phyloP scores from a whole-genome alignment of 106 monocot genomes.

The Allium cepa region DNA sequence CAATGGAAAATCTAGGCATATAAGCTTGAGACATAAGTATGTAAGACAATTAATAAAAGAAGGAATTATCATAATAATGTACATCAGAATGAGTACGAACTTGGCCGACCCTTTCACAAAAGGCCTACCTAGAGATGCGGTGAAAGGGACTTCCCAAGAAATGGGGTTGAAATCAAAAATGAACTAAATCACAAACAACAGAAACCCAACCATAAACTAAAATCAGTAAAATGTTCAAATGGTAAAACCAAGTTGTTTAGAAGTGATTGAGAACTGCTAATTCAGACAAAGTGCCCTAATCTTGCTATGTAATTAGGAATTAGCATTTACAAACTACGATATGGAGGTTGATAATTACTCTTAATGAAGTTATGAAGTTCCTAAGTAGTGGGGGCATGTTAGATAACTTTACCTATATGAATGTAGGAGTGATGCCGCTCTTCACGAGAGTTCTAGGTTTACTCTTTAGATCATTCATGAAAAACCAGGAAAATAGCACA shows the following conservation, averaged over 20 bases:
- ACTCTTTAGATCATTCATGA: not conserved
- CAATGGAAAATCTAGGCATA: conserved; percentile 1
- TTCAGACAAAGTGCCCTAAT: too few relatives aligned
- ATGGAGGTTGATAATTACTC: not conserved
- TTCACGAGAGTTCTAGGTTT: not conserved
- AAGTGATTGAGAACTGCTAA: not conserved
- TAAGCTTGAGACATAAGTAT: not conserved
- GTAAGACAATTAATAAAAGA: not conserved
- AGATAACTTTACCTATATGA: not conserved
- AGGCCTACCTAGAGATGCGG: not conserved
- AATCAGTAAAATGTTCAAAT: not conserved
- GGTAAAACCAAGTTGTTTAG: not conserved
- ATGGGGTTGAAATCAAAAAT: not conserved
- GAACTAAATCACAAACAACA: not conserved
- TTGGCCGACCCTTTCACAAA: conserved; percentile 1
- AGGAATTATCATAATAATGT: not conserved
- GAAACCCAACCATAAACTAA: not conserved
- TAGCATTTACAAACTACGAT: not conserved
- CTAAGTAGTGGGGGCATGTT: not conserved
- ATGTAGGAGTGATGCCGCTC: conserved; percentile 1
- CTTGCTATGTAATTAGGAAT: too few relatives aligned
- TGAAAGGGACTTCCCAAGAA: not conserved
- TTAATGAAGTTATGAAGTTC: not conserved
- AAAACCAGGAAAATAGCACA: not conserved
- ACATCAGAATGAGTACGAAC: not conserved